Base-by-base conservation (phyloP, 2,329 filamentous ascomycete genomes). In the Scedosporium dehoogii region DNA sequence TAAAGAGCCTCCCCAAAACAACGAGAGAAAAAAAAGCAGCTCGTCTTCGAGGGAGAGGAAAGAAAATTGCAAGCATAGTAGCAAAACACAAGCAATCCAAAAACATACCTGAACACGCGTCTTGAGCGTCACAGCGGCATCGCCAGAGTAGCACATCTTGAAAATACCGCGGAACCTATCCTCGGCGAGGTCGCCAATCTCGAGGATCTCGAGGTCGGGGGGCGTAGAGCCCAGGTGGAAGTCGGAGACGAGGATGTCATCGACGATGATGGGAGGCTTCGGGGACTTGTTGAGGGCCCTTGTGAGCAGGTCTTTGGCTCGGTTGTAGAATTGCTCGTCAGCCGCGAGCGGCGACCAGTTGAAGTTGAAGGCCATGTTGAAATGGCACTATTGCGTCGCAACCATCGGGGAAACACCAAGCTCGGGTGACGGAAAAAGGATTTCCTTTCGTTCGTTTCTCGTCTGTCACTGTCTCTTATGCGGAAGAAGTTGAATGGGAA, bases 271-370 rank as follows among this genome's bases (percentile, higher is more conserved):
- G 64, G 94, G 94, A 63, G 94, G 94, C 72, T 97, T 97, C 46
- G 93, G 92, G 62, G 91, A 94, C 78, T 97, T 97, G 83, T 99
- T 99, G 71, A 99, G 82, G 42, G 94, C 94, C 63, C 90, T 88
- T 27, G 94, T 99, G 70, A 99, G 84, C 75, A 97, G 89, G 74
- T 97, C 92, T 74, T 92, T 90, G 60, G 94, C 93, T 69, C 92
- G 89, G 73, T 89, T 85, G 77, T 93, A 93, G 76, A 94, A 94
- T 69, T 87, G 85, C 71, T 91, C 93, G 79, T 97, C 94, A 72
- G 93, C 93, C 78, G 96, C 94, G 68, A 99, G 84, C 73, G 94
- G 94, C 84, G 92, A 96, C 94, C 94, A 99, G 91, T 97, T 97
- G 90, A 99, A 99, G 82, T 97, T 97, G 89, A 99, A 99, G 69